Conservation (phyloP, 169 alveolate species). For the Eimeria mitis region DNA sequence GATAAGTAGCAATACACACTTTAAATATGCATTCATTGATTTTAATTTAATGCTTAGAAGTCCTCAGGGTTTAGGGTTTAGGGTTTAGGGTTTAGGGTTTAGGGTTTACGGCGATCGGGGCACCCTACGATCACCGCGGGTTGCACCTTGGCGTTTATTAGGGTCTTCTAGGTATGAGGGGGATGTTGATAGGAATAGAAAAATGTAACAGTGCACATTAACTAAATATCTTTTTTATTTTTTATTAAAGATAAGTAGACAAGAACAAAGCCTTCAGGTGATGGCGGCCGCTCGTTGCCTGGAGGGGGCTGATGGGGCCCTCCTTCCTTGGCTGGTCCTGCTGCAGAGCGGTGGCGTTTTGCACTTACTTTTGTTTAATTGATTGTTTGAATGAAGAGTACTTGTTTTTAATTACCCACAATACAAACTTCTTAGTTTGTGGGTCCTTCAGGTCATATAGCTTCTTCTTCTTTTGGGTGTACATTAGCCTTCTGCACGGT, state of each 20-base stretch:
- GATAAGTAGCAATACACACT: not conserved
- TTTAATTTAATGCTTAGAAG: not conserved
- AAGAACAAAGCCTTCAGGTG: not conserved
- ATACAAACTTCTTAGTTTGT: not conserved
- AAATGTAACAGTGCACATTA: not conserved
- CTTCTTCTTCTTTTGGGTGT: not conserved
- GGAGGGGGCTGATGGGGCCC: constrained; percentile 35
- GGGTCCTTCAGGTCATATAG: not conserved
- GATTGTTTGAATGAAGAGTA: not conserved
- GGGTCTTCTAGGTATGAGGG: too few relatives aligned
- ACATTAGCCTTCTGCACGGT: not conserved
- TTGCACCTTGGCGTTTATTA: too few relatives aligned
- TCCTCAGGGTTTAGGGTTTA: not conserved
- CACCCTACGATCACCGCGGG: too few relatives aligned
- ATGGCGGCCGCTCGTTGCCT: constrained; percentile 4
- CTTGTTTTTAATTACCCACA: not conserved
- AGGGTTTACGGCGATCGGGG: not conserved
- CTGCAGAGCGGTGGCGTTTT: not conserved
- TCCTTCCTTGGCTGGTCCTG: not conserved
- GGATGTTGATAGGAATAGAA: too few relatives aligned
- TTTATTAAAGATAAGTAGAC: not conserved
- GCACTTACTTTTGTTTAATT: not conserved
- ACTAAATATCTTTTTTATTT: not conserved
- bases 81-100: not conserved
- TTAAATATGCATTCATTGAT: not conserved